Evolutionary conservation across 208 protist genomes (phyloP).

Genomic region (Novymonas esmeraldas): DNA sequence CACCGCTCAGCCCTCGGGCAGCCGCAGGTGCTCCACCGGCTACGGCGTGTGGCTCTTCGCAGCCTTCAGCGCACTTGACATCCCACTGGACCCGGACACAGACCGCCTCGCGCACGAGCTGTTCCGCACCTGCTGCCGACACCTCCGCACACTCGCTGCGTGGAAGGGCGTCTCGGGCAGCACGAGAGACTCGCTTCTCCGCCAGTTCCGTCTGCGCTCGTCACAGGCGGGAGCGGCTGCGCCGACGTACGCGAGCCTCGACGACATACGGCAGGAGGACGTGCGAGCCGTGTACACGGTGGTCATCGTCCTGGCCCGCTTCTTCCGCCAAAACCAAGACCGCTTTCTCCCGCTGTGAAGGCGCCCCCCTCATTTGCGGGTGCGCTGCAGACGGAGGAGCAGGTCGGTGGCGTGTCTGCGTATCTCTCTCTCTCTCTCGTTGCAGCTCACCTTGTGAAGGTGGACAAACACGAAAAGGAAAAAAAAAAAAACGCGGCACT

Average conservation of each 20-base stretch:
- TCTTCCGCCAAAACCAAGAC: slow-evolving; percentile 86
- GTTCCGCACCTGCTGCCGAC: slow-evolving; percentile 68
- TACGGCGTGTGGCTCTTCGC: slow-evolving; percentile 77
- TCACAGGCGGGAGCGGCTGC: background rate
- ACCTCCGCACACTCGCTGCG: slow-evolving; percentile 61
- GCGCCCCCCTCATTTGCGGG: no score
- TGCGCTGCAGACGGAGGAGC: background rate
- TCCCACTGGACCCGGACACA: slow-evolving; percentile 79
- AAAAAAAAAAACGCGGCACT: no score
- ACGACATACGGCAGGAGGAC: slow-evolving; percentile 57
- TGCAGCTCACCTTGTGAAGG: no score
- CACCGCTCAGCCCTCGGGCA: background rate
- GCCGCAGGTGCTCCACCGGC: slow-evolving; percentile 26
- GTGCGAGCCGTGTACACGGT: slow-evolving; percentile 74
- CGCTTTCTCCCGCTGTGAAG: slow-evolving; percentile 69
- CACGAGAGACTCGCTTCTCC: slow-evolving; percentile 47
- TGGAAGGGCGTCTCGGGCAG: slow-evolving; percentile 44
- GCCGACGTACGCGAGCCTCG: slow-evolving; percentile 41
- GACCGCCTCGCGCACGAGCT: slow-evolving; percentile 71
- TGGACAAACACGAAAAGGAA: no score
- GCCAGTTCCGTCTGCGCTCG: slow-evolving; percentile 14
- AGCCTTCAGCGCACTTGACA: slow-evolving; percentile 62
- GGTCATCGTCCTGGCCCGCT: slow-evolving; percentile 70
- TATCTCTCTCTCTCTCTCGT: no score
- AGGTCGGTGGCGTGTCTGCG: no score